A percentile compares a stretch with the other conserved stretches of the same genome.
Evolutionary conservation across 169 alveolate species (phyloP).

Genomic region (Cyclospora cayetanensis): DNA sequence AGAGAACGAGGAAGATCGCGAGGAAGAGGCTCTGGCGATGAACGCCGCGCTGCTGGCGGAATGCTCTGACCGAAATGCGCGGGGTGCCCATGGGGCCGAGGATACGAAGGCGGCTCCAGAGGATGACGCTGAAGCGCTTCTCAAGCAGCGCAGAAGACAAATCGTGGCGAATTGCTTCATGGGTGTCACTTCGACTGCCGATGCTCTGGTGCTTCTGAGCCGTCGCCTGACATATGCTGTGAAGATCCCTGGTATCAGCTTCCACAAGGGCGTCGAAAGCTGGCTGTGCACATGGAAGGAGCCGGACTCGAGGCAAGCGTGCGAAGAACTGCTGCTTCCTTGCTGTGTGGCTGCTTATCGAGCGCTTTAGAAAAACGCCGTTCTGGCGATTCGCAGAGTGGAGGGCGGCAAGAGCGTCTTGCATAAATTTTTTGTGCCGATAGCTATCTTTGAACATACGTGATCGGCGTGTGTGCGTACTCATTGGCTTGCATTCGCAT

Average conservation of each 20-base stretch:
- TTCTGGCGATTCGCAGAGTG: too few relatives aligned
- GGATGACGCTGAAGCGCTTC: neutral
- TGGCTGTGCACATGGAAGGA: conserved; percentile 56
- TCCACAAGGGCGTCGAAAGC: conserved; percentile 54
- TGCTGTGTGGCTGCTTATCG: neutral
- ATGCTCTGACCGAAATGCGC: neutral
- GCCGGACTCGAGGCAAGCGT: neutral
- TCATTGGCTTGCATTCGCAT: too few relatives aligned
- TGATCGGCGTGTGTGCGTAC: too few relatives aligned
- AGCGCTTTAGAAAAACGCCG: too few relatives aligned
- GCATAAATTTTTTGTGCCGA: too few relatives aligned
- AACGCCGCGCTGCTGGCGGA: neutral
- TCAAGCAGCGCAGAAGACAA: neutral
- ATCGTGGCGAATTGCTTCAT: neutral
- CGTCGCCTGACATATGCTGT: neutral
- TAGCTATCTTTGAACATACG: too few relatives aligned
- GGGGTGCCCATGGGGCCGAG: neutral
- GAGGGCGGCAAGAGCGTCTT: too few relatives aligned
- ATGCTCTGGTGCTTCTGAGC: neutral
- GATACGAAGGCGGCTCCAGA: neutral
- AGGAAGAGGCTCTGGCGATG: conserved; percentile 17
- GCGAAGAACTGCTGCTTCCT: neutral
- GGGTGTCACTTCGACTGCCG: neutral
- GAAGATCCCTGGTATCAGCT: conserved; percentile 33
- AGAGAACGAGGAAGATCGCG: conserved; percentile 40